Base-by-base conservation (phyloP, 345 rosid species). In the Hirschfeldia incana region DNA sequence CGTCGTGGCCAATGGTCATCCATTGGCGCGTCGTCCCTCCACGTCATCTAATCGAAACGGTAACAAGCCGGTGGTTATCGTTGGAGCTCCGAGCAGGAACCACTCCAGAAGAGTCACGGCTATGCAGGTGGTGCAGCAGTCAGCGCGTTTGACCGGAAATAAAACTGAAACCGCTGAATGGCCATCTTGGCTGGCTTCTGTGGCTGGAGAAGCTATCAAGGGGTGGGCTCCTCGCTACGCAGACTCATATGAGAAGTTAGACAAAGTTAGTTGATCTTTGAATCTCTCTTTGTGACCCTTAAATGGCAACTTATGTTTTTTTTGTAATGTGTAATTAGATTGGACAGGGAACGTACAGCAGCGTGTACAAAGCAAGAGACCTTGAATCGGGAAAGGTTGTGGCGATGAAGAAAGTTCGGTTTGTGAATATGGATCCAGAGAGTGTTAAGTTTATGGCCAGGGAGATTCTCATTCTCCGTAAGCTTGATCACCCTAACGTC, bases 361-460 rank as follows among this genome's bases (percentile, higher is more conserved):
- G 91, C 80, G 97, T 94, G 70, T 92, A 94, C 80, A 91, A 92
- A 82, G 97, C 97, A 57, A 72, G 87, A 84, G 97, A 91, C 37
- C 69, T 90, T 65, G 92, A 90, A 76, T 87, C 86, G 0, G 85
- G 91, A 5, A 89, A 89, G 82, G 87, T 92, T 57, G 97, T 94
- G 17, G 97, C 97, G 34, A 79, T 92, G 74, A 94, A 94, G 85
- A 94, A 92, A 75, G 98, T 91, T 66, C 82, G 97, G 69, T 94
- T 92, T 59, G 94, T 90, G 79, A 92, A 96, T n/a, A 85, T 91
- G 58, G 97, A 92, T 84, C 86, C 97, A 1, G 90, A 89, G 78
- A 94, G 97, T 80, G 83, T 91, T 13, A 88, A 89, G 76, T 94
- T 92, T 78, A 94, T 94, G 97, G 98, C 97, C 3, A 91, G 97